Evolutionary conservation across 176 grass and related monocot genomes (phyloP).

Genomic region (Carex parvula): DNA sequence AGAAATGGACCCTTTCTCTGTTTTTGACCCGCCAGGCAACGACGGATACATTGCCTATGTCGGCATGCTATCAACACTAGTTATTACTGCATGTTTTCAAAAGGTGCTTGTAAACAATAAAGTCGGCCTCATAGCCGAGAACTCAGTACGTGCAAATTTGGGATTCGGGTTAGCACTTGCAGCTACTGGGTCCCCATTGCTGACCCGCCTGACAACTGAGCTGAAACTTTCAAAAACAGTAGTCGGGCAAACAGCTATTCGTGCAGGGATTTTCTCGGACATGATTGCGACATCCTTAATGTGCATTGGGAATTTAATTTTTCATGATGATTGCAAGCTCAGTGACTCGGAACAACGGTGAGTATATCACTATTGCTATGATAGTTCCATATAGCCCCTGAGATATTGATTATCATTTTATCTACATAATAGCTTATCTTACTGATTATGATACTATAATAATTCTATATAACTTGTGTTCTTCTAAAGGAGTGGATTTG

Average conservation of each 20-base stretch:
- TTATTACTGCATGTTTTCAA: constrained; percentile 41
- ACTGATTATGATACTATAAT: not conserved
- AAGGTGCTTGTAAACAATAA: constrained; percentile 28
- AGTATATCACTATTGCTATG: not conserved
- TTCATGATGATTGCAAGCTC: constrained; percentile 35
- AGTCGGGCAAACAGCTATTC: constrained; percentile 50
- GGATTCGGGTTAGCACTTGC: constrained; percentile 41
- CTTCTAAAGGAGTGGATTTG: not conserved
- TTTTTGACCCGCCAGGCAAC: constrained; percentile 34
- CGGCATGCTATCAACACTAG: constrained; percentile 44
- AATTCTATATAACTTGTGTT: not conserved
- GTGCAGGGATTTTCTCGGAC: constrained; percentile 56
- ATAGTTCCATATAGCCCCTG: not conserved
- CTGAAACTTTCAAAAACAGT: constrained; percentile 72
- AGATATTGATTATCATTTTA: not conserved
- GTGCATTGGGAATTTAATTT: constrained; percentile 49
- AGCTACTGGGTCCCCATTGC: constrained; percentile 51
- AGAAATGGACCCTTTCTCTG: constrained; percentile 64
- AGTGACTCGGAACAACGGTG: not conserved
- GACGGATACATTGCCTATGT: constrained; percentile 54
- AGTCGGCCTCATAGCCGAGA: constrained; percentile 40
- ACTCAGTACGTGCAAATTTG: constrained; percentile 36
- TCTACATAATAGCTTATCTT: not conserved
- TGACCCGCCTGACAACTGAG: constrained; percentile 65
- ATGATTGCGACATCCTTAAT: constrained; percentile 58